Conservation (phyloP, 1,284 basidiomycete genomes). For the Phylloboletellus chloephorus region DNA sequence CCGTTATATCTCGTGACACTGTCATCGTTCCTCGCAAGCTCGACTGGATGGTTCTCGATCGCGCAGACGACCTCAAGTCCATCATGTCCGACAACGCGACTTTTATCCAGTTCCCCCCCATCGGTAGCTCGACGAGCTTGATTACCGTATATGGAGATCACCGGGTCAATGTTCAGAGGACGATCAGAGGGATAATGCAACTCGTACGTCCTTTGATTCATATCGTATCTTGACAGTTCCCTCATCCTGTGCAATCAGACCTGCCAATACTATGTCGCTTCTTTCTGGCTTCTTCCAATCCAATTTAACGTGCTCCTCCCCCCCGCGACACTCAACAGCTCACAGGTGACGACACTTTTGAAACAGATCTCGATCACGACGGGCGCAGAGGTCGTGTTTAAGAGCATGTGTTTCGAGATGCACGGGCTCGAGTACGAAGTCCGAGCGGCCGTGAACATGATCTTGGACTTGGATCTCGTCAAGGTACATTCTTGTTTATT, state of each 20-base stretch:
- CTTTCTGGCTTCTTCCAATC: slow-evolving; percentile 91
- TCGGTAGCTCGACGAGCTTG: slow-evolving; percentile 87
- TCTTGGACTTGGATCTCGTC: slow-evolving; percentile 87
- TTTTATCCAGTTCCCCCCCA: slow-evolving; percentile 88
- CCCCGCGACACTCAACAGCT: slow-evolving; percentile 74
- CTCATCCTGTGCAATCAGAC: slow-evolving; percentile 49
- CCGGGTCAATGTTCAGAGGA: slow-evolving; percentile 91
- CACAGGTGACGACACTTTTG: slow-evolving; percentile 80
- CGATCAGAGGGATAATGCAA: slow-evolving; percentile 93
- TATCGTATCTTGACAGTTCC: slow-evolving; percentile 10
- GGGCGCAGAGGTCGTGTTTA: slow-evolving; percentile 94
- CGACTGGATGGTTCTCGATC: slow-evolving; percentile 96
- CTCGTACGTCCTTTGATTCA: slow-evolving; percentile 55
- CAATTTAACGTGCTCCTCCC: slow-evolving; percentile 91
- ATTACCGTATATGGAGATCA: slow-evolving; percentile 95
- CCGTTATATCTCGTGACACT: slow-evolving; percentile 88
- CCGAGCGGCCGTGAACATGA: slow-evolving; percentile 77
- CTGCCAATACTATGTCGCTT: slow-evolving; percentile 93
- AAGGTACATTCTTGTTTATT: slow-evolving; percentile 51
- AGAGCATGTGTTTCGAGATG: slow-evolving; percentile 96
- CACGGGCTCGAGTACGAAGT: slow-evolving; percentile 95
- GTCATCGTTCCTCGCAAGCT: slow-evolving; percentile 94
- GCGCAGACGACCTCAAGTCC: slow-evolving; percentile 82
- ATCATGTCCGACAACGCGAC: slow-evolving; percentile 97
- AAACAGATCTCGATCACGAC: slow-evolving; percentile 84